Evolutionary conservation across 208 protist species (phyloP).

Genomic region (Plasmodiophora brassicae): DNA sequence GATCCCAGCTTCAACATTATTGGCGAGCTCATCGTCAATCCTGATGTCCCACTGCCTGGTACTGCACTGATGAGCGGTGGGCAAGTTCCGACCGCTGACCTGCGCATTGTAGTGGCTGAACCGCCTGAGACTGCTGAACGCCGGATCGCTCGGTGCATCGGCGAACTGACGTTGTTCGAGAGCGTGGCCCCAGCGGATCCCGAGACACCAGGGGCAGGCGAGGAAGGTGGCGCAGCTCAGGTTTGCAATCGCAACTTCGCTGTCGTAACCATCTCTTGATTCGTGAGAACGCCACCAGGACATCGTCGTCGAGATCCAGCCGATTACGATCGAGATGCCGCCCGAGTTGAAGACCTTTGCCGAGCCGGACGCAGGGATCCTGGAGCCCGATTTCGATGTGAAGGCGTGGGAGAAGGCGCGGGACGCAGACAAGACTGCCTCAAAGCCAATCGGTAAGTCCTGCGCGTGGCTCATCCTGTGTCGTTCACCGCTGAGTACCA

Average conservation of each 20-base stretch:
- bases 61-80: neutral
- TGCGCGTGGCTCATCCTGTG: neutral
- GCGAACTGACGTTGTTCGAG: neutral
- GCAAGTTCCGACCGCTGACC: neutral
- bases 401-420: neutral
- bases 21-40: neutral
- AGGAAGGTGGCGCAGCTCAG: no score
- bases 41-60: neutral
- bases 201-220: neutral
- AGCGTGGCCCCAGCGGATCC: neutral
- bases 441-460: neutral
- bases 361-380: neutral
- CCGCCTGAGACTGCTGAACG: neutral
- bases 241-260: no score
- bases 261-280: no score
- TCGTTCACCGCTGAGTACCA: neutral
- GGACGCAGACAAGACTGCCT: neutral
- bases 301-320: no score
- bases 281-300: no score
- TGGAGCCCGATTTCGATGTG: neutral
- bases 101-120: neutral
- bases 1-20: neutral
- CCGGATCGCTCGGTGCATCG: neutral
- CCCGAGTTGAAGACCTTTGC: neutral
- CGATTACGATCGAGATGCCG: neutral